Base-by-base conservation (phyloP, 768 basidiomycete genomes). In the Tulasnella sp. region DNA sequence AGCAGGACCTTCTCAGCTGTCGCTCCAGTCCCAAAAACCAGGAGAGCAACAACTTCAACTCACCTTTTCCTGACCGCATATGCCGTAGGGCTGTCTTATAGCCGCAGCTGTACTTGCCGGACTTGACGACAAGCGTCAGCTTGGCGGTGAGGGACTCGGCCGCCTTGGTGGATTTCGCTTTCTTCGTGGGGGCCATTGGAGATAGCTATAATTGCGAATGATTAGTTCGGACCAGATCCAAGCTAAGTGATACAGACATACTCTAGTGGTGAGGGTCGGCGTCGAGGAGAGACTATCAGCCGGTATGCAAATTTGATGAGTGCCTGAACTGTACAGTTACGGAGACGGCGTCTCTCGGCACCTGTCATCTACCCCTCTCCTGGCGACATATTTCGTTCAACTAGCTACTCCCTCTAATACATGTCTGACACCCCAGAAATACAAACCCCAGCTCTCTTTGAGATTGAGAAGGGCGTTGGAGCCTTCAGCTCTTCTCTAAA, bases 1-100 rank as follows among this genome's bases (percentile, higher is more conserved):
- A 91, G 88, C 76, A 86, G 88, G 88, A 91, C 90, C 90, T 95
- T 94, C 92, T 93, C 91, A 93, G 91, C 92, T 85, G 78, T 80
- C 77, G 90, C 90, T 92, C 90, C 90, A 91, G 90, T 83, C 90
- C 89, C 88, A 82, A 54, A n/a, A 26, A 61, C 60, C 56, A 60
- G 69, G 69, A 70, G 58, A 54, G 63, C 60, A 27, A 60, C 24
- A 44, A 56, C 15, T 23, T 29, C 30, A 32, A 69, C 92, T 80
- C 74, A 97, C 95, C 91, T 81, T 96, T 95, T 72, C 96, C 94
- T 64, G 75, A 86, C 71, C 95, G 88, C 89, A 99, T 96, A 76
- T 91, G 86, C 82, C 98, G 97, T 70, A 99, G 79, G 54, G 94
- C 91, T 64, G 91, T 90, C 77, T 98, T 98, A 85, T 97, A 97